Evolutionary conservation across 1,139 yeast genomes (phyloP).

Genomic region (Kluyveromyces sp.): DNA sequence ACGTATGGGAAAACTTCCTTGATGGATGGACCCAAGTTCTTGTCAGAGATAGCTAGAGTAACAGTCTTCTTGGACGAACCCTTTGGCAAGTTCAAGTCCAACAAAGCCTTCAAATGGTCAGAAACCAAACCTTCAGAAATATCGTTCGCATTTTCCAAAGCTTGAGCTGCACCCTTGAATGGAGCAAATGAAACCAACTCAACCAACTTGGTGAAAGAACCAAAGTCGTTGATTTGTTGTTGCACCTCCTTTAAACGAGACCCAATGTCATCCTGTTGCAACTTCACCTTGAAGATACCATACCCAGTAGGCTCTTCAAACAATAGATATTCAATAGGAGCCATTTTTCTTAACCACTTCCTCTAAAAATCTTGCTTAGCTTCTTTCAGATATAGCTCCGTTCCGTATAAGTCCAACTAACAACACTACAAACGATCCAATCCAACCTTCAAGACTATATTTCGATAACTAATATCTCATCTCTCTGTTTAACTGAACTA

Average conservation of each 20-base stretch:
- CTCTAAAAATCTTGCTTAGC: no score
- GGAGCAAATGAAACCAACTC: conserved; percentile 96
- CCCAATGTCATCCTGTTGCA: conserved; percentile 93
- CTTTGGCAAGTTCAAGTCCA: conserved; percentile 90
- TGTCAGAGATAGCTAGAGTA: conserved; percentile 84
- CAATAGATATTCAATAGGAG: conserved; percentile 82
- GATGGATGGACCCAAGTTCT: conserved; percentile 92
- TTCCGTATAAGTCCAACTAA: no score
- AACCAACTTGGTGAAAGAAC: conserved; percentile 83
- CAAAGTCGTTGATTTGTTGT: conserved; percentile 79
- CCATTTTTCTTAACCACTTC: conserved; percentile 22
- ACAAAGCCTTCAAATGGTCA: conserved; percentile 79
- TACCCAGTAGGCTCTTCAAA: conserved; percentile 99
- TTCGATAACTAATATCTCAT: no score
- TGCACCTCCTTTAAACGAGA: conserved; percentile 91
- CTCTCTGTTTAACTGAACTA: no score
- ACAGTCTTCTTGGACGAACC: conserved; percentile 64
- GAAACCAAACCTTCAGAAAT: conserved; percentile 94
- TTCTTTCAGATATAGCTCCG: no score
- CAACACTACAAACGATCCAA: no score
- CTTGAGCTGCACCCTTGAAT: conserved; percentile 98
- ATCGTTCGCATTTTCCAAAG: conserved; percentile 95
- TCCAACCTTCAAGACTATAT: no score
- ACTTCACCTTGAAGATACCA: conserved; percentile 87
- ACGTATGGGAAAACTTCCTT: conserved; percentile 83